Conservation (phyloP, 495 filamentous ascomycete species). For the Aspergillus egyptiacus region DNA sequence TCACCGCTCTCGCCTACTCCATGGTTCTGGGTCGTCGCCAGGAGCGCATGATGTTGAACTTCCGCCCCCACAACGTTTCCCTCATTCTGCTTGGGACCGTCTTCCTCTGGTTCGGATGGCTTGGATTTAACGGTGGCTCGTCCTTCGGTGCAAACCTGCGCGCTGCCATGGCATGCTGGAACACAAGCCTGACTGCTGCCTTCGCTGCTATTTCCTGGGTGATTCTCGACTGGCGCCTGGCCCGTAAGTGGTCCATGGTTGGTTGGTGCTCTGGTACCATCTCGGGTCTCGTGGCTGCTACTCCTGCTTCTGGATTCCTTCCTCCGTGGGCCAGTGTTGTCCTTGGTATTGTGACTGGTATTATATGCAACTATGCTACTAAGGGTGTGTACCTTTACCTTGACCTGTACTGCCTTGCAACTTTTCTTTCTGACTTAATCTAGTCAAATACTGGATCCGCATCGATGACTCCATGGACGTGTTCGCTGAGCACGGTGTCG, state of each 20-base stretch:
- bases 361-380: constrained; percentile 88
- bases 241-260: constrained; percentile 98
- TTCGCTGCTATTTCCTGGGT: constrained; percentile 87
- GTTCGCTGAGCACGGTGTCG: constrained; percentile 94
- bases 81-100: constrained; percentile 93
- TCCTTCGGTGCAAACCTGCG: constrained; percentile 95
- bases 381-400: constrained; percentile 53
- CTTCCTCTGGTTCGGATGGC: constrained; percentile 97
- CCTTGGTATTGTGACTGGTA: constrained; percentile 76
- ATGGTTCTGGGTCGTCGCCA: constrained; percentile 93
- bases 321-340: constrained; percentile 84
- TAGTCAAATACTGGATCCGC: constrained; percentile 88
- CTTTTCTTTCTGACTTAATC: constrained; percentile 15
- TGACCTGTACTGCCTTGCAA: constrained; percentile 12
- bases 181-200: constrained; percentile 85
- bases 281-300: constrained; percentile 83
- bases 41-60: constrained; percentile 98
- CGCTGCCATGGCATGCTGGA: constrained; percentile 95
- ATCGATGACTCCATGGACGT: constrained; percentile 98
- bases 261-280: constrained; percentile 97
- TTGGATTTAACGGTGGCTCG: constrained; percentile 97
- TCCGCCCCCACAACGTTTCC: constrained; percentile 95
- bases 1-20: constrained; percentile 90
- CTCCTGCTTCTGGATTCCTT: constrained; percentile 82
- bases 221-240: constrained; percentile 88